Evolutionary conservation across 2,329 filamentous ascomycete genomes (phyloP), one percentile per base, ranked within the genome.

Genomic region (Lachnellula hyalina): DNA sequence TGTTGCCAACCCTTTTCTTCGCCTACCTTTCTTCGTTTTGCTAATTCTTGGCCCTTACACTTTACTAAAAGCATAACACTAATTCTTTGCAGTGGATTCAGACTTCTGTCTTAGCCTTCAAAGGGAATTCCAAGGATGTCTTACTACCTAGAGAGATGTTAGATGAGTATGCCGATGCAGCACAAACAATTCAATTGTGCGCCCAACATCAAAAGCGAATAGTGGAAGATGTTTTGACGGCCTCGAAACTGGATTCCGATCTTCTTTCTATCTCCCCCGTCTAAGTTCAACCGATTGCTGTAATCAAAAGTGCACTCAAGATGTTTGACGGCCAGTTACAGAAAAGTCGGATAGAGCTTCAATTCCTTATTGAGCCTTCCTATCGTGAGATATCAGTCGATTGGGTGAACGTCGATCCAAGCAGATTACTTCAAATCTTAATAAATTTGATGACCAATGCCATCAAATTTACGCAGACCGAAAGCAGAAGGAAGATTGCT

Each of bases 321-420:
- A 89, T 92, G 82, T 90, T 90, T 62, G 86, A 90, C 67, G 77
- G 85, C 4, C 87, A 92, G 66, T 72, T 92, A 12, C 76, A 81
- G 47, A 83, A 84, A 4, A 84, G 88, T 55, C 82, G 84, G 35
- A 91, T 92, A 54, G 76, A 82, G 49, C 81, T 90, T 68, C 77
- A 82, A 25, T 86, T 90, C 60, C 74, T 77, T 1, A 78, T 90
- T 38, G 83, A 88, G 62, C 77, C 83, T 40, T 85, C 84, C 1
- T 90, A 87, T 66, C 75, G 79, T 14, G 74, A 79, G 8, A 70
- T 89, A 42, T 77, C 77, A 1, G 74, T 90, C 34, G 81, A 87
- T 57, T 90, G 85, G 84, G 84, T 87, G 49, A 84, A 78, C 57
- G 75, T 90, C 42, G 89, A 93, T 66, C 88, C 88, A 2, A 88